These are phyloP conservation scores for Arthrobotrys sphaeroides DNA, from an alignment of 2,329 filamentous ascomycete genomes.

Conservation along the genomic window DNA sequence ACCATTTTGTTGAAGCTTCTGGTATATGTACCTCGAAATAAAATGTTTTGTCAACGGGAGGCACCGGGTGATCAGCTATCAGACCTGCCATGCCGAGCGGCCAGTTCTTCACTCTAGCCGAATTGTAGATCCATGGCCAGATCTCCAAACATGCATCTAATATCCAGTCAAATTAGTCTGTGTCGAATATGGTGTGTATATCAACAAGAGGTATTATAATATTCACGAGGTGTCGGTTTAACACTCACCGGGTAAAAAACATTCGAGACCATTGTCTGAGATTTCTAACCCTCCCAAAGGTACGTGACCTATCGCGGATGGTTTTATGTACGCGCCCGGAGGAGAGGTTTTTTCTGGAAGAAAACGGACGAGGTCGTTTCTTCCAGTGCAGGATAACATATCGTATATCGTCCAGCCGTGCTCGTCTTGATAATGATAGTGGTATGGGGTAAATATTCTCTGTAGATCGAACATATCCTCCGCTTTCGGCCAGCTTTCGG, in stretches of 20 bases:
- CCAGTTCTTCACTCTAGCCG: background rate
- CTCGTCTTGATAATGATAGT: background rate
- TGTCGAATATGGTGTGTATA: too few species aligned
- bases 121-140: background rate
- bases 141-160: background rate
- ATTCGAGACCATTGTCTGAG: background rate
- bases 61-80: slow-evolving; percentile 5
- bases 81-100: background rate
- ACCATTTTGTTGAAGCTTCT: background rate
- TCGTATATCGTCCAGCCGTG: slow-evolving; percentile 11
- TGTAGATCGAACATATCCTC: background rate
- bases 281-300: background rate
- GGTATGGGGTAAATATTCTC: background rate
- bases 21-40: slow-evolving; percentile 19
- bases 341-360: background rate
- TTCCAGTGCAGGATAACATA: background rate
- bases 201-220: too few species aligned
- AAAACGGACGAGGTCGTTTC: background rate
- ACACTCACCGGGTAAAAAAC: background rate
- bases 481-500: too few species aligned
- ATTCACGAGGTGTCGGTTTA: background rate
- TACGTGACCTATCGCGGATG: background rate
- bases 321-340: background rate
- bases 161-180: too few species aligned
- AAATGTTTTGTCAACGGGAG: background rate